Conservation (phyloP, 2,329 filamentous ascomycete species). For the Trichoderma koningiopsis region DNA sequence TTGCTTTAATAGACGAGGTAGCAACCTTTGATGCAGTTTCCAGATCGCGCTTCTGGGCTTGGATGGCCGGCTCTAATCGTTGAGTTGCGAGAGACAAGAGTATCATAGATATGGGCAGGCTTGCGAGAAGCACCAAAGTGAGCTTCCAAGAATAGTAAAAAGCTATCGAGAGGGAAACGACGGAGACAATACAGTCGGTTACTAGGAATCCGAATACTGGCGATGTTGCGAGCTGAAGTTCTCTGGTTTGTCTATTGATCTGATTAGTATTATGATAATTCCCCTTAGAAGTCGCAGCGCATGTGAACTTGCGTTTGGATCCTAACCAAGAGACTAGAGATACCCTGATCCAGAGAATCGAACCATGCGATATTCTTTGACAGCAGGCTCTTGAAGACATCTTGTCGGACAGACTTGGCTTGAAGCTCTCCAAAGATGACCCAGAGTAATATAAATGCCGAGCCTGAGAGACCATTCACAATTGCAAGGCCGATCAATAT, state of each 20-base stretch:
- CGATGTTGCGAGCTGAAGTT: slow-evolving; percentile 78
- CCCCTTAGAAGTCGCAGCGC: background rate
- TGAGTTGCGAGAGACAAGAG: slow-evolving; percentile 62
- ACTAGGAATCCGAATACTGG: slow-evolving; percentile 74
- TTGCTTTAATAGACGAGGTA: slow-evolving; percentile 68
- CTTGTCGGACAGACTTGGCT: slow-evolving; percentile 64
- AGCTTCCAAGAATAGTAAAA: slow-evolving; percentile 82
- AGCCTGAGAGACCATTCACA: slow-evolving; percentile 67
- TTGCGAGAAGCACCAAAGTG: slow-evolving; percentile 75
- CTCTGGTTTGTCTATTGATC: slow-evolving; percentile 70
- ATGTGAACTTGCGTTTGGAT: slow-evolving; percentile 68
- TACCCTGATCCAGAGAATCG: slow-evolving; percentile 70
- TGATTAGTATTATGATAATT: background rate
- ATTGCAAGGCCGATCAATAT: slow-evolving; percentile 65
- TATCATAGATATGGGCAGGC: slow-evolving; percentile 67
- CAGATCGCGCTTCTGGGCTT: slow-evolving; percentile 67
- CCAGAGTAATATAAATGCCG: slow-evolving; percentile 70
- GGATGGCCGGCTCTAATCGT: slow-evolving; percentile 66
- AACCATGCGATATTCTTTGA: slow-evolving; percentile 80
- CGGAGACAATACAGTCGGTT: slow-evolving; percentile 63
- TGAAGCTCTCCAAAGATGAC: slow-evolving; percentile 80
- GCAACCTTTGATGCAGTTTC: slow-evolving; percentile 71
- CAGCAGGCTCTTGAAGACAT: slow-evolving; percentile 70
- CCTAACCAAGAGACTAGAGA: slow-evolving; percentile 69
- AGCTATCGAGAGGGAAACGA: slow-evolving; percentile 69